These are phyloP conservation scores for Penstemon eatonii DNA, from an alignment of 257 asterid species.

Conservation along the genomic window DNA sequence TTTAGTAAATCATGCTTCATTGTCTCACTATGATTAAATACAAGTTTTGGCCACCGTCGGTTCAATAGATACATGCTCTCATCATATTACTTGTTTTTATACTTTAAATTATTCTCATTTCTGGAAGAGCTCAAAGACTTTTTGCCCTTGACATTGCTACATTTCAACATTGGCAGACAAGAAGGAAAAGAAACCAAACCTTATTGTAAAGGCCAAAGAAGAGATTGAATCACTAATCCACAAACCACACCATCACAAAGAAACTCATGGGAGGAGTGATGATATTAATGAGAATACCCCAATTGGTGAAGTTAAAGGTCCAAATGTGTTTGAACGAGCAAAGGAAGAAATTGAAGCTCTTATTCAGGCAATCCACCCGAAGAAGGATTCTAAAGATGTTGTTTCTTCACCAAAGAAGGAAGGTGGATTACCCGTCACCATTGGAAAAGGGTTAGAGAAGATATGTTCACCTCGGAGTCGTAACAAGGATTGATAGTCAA, in stretches of 20 bases:
- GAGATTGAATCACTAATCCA: constrained; percentile 32
- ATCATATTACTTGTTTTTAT: background rate
- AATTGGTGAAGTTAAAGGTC: constrained; percentile 55
- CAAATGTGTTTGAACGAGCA: constrained; percentile 77
- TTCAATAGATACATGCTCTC: background rate
- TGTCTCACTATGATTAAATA: background rate
- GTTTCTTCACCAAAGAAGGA: constrained; percentile 33
- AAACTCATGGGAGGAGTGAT: constrained; percentile 76
- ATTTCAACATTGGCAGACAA: constrained; percentile 35
- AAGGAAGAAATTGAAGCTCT: constrained; percentile 89
- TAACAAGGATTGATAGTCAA: constrained; percentile 29
- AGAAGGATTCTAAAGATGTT: constrained; percentile 41
- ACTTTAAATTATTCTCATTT: background rate
- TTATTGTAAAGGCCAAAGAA: constrained; percentile 35
- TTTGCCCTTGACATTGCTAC: constrained; percentile 10
- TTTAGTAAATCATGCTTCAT: background rate
- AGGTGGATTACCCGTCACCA: constrained; percentile 31
- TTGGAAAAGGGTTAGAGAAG: constrained; percentile 39
- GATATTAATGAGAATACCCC: constrained; percentile 61
- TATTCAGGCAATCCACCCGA: constrained; percentile 51
- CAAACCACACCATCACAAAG: constrained; percentile 56
- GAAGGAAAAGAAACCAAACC: constrained; percentile 31
- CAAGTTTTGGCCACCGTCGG: background rate
- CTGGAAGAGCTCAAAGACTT: background rate
- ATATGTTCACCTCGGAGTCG: constrained; percentile 26